These are phyloP conservation scores for Kalmanozyma brasiliensis DNA, from an alignment of 1,284 basidiomycete species.

Conservation along the genomic window DNA sequence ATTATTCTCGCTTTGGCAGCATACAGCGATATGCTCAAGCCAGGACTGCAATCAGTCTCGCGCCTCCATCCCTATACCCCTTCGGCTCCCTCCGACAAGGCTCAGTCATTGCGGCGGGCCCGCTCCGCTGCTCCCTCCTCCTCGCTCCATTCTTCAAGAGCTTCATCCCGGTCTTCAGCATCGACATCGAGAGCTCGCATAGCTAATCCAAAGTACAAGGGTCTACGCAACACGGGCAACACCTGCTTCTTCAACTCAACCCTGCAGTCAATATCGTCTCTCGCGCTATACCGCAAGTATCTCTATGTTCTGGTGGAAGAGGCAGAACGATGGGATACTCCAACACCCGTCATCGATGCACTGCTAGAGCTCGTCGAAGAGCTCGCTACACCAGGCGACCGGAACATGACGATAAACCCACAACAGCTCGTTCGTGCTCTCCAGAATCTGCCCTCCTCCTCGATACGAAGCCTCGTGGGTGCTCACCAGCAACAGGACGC, in stretches of 20 bases:
- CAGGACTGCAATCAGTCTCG: slow-evolving; percentile 35
- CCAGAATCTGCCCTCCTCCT: slow-evolving; percentile 42
- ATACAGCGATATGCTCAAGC: slow-evolving; percentile 39
- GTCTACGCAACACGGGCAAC: slow-evolving; percentile 64
- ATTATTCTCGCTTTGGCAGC: slow-evolving; percentile 11
- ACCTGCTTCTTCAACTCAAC: slow-evolving; percentile 67
- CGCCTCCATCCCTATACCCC: slow-evolving; percentile 32
- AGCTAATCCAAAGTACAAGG: slow-evolving; percentile 40
- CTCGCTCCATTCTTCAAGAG: slow-evolving; percentile 9
- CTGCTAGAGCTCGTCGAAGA: slow-evolving; percentile 52
- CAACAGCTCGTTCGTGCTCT: slow-evolving; percentile 52
- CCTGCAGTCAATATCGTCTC: slow-evolving; percentile 58
- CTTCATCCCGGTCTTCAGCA: slow-evolving; percentile 5
- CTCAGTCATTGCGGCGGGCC: slow-evolving; percentile 19
- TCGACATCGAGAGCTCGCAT: slow-evolving; percentile 3
- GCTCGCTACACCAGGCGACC: slow-evolving; percentile 40
- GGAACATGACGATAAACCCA: slow-evolving; percentile 56
- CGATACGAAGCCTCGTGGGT: slow-evolving; percentile 54
- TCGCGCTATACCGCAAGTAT: slow-evolving; percentile 37
- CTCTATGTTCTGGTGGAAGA: slow-evolving; percentile 39
- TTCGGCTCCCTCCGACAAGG: slow-evolving; percentile 18
- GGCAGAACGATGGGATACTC: slow-evolving; percentile 59
- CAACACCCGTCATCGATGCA: slow-evolving; percentile 63
- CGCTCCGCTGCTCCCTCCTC: slow-evolving; percentile 18
- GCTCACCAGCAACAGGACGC: slow-evolving; percentile 68